These are phyloP conservation scores for Eimeria brunetti DNA, from an alignment of 169 alveolate genomes.

Conservation along the genomic window DNA sequence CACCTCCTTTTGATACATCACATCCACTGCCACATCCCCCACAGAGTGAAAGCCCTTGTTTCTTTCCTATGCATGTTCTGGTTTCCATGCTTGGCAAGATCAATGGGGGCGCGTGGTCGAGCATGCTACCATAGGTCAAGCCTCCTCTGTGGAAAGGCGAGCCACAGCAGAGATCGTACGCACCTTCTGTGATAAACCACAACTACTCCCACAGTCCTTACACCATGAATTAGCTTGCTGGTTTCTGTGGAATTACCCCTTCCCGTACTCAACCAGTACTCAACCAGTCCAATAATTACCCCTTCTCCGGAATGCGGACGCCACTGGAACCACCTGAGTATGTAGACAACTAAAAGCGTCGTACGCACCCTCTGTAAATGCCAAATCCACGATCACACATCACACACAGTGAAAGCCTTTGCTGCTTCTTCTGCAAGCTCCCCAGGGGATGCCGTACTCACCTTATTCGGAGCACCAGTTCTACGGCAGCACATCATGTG, in stretches of 20 bases:
- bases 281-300: neutral
- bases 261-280: neutral
- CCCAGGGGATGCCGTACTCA: too few relatives aligned
- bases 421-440: too few relatives aligned
- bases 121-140: neutral
- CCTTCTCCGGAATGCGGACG: neutral
- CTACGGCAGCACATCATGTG: too few relatives aligned
- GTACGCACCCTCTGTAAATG: neutral
- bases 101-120: neutral
- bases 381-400: neutral
- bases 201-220: neutral
- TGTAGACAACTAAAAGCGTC: neutral
- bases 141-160: neutral
- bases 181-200: neutral
- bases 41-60: too few relatives aligned
- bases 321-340: neutral
- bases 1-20: too few relatives aligned
- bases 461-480: too few relatives aligned
- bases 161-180: neutral
- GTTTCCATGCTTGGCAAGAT: neutral
- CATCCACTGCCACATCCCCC: too few relatives aligned
- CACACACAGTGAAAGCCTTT: neutral
- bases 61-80: too few relatives aligned
- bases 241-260: neutral
- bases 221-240: neutral